Conservation (phyloP, 2,329 filamentous ascomycete genomes). For the Bisporella sp. region DNA sequence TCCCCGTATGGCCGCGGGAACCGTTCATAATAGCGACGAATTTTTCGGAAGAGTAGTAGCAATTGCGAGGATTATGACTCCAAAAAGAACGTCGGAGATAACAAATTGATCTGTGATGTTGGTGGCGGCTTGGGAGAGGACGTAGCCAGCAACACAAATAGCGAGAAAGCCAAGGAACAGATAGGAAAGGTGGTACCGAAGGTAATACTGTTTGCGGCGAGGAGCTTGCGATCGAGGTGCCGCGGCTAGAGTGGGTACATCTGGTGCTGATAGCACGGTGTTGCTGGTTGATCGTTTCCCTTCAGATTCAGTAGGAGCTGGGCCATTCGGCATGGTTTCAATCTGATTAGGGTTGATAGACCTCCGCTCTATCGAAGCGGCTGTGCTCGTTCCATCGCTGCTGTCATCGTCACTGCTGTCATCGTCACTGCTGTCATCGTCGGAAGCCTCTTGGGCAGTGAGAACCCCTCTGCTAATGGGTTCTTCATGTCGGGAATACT, state of each 20-base stretch:
- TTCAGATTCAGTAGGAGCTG: conserved; percentile 1
- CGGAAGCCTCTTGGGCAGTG: conserved; percentile 34
- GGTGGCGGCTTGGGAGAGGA: conserved; percentile 38
- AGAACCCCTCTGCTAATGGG: conserved; percentile 37
- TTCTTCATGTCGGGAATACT: too few relatives aligned
- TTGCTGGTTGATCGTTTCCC: neutral
- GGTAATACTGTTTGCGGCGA: too few relatives aligned
- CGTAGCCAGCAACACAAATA: conserved; percentile 39
- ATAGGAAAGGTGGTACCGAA: conserved; percentile 33
- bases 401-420: conserved; percentile 22
- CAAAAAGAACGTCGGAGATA: conserved; percentile 39
- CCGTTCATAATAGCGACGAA: conserved; percentile 42
- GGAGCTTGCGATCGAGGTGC: neutral
- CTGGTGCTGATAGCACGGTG: neutral
- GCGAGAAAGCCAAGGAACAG: conserved; percentile 37
- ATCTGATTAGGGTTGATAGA: neutral
- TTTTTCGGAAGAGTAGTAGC: conserved; percentile 49
- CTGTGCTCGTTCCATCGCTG: too few relatives aligned
- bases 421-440: conserved; percentile 31
- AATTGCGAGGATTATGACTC: conserved; percentile 40
- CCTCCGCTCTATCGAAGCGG: conserved; percentile 10
- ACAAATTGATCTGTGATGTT: conserved; percentile 33
- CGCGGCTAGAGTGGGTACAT: too few relatives aligned
- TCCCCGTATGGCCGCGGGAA: conserved; percentile 37
- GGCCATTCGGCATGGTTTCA: neutral